phyloP scores from a whole-genome alignment of 768 basidiomycete species.

The Mrakia gelida region DNA sequence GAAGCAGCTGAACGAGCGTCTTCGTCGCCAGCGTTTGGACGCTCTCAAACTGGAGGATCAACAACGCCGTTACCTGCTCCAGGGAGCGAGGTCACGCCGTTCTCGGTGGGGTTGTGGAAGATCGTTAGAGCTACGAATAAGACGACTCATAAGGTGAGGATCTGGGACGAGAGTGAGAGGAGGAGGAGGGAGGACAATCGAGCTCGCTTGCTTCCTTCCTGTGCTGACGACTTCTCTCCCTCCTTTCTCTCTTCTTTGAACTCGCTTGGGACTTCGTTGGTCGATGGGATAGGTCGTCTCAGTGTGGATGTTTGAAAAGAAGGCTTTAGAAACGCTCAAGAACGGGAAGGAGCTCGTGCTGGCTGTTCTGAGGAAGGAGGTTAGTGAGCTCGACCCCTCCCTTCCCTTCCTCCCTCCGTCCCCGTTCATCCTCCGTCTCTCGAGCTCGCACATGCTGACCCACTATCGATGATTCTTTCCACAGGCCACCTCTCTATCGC shows the following conservation, averaged over 20 bases:
- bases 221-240: neutral
- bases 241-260: neutral
- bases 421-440: neutral
- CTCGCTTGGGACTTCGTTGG: neutral
- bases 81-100: slow-evolving; percentile 47
- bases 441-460: slow-evolving; percentile 11
- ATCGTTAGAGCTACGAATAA: slow-evolving; percentile 83
- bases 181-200: neutral
- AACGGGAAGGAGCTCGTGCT: slow-evolving; percentile 61
- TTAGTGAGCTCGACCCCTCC: slow-evolving; percentile 31
- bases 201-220: neutral
- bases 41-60: slow-evolving; percentile 1
- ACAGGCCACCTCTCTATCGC: slow-evolving; percentile 76
- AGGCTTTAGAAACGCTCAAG: slow-evolving; percentile 55
- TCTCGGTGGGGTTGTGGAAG: slow-evolving; percentile 80
- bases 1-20: neutral
- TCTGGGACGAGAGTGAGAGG: neutral
- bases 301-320: slow-evolving; percentile 90
- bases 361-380: slow-evolving; percentile 88
- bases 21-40: slow-evolving; percentile 47
- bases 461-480: too few species aligned
- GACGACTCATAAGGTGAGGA: slow-evolving; percentile 67
- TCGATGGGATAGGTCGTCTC: slow-evolving; percentile 52
- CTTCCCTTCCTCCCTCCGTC: slow-evolving; percentile 36
- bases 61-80: slow-evolving; percentile 6